Conservation (phyloP, 1,139 yeast genomes). For the Magnusiomyces ingens region DNA sequence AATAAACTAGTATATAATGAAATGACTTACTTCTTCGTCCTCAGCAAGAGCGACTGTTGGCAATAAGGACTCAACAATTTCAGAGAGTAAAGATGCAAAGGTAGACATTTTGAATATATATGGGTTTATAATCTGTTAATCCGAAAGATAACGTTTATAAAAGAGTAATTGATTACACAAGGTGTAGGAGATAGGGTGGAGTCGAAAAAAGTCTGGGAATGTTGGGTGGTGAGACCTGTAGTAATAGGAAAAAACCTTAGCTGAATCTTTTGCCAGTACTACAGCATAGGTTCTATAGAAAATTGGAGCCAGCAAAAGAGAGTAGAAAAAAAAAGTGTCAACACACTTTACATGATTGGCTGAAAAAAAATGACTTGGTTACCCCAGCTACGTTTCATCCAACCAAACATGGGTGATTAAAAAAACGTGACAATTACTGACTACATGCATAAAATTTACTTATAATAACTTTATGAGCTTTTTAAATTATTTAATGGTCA, state of each 20-base stretch:
- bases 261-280: not conserved
- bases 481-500: too few species aligned
- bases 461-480: too few species aligned
- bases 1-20: not conserved
- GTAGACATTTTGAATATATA: constrained; percentile 41
- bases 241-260: not conserved
- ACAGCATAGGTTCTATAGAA: too few species aligned
- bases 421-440: not conserved
- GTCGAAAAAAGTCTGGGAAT: not conserved
- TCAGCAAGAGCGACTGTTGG: constrained; percentile 87
- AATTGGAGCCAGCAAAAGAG: not conserved
- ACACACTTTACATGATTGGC: not conserved
- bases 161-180: not conserved
- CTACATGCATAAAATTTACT: too few species aligned
- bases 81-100: constrained; percentile 47
- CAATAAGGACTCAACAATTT: constrained; percentile 71
- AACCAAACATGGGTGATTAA: not conserved
- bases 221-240: not conserved
- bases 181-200: not conserved
- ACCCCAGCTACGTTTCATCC: not conserved
- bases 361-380: not conserved
- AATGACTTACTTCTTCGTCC: constrained; percentile 40
- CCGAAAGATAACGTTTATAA: not conserved
- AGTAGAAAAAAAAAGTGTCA: not conserved
- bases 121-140: not conserved